Evolutionary conservation across 2,329 filamentous ascomycete species (phyloP), one percentile per base, ranked within the genome.

Genomic region (Xylaria polymorpha): DNA sequence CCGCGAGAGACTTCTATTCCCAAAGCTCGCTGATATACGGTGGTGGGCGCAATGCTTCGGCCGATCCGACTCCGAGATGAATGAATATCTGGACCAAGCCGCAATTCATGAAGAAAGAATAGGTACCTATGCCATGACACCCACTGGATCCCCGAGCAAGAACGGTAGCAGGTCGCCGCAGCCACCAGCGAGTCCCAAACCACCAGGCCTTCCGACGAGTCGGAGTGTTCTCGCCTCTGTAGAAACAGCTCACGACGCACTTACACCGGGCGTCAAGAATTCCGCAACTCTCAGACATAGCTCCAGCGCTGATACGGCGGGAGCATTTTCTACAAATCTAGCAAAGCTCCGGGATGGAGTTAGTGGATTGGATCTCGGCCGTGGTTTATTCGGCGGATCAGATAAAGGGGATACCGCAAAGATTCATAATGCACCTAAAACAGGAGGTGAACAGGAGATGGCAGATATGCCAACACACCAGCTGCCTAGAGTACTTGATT

Each of bases 21-120:
- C 96, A 0, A 86, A 87, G 3, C 83, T 91, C 0, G 87, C 88
- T 14, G 91, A 97, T 70, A 88, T 96, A n/a, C 88, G 94, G 69
- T 99, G 96, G 96, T 99, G 96, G 96, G 87, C 91, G 72, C 92
- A 96, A 76, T 83, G 91, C 0, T 99, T 98, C 80, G 93, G 94
- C 56, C 88, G 94, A 39, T 90, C 90, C 2, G 93, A 98, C 74
- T 89, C 91, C 63, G 96, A 99, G 79, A 98, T 99, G 95, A 99
- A 99, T 75, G 89, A 88, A 0, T 83, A 86, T 43, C 81, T 89
- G 12, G 85, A 88, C 74, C 82, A 84, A 7, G 86, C 85, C 3
- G 85, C 86, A 18, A 84, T 85, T 3, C 70, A 76, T 10, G 85
- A 85, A 7, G 85, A 86, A 66, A 83, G 77, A 67, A 76, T 75